Base-by-base conservation (phyloP, 495 filamentous ascomycete species). In the Aspergillus egyptiacus region DNA sequence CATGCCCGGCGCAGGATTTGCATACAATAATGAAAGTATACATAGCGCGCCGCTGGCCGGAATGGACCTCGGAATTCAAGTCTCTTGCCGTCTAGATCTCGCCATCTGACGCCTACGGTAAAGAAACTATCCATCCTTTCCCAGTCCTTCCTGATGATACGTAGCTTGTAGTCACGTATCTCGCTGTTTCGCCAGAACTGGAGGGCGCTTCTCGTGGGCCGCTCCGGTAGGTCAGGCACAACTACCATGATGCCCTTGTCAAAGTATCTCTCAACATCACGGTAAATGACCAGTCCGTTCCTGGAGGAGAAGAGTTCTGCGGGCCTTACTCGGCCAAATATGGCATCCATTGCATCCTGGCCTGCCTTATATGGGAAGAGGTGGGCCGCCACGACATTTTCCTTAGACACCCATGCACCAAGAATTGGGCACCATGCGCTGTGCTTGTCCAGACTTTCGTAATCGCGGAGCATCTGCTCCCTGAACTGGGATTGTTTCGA, bases 21-120 rank as follows among this genome's bases (percentile, higher is more conserved):
- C 6, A 47, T 17, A 28, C 57, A 60, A 27, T 63, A 63, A 33
- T 58, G 48, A 30, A 57, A 57, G 30, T 59, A 62, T n/a, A 60
- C 23, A 37, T 59, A 59, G n/a, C 51, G n/a, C 6, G 54, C 60
- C 14, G 50, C 38, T 13, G 54, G 60, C 13, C 60, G 48, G n/a
- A 51, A 56, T 6, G 17, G 18, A 2, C 9, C 50, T 28, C 31
- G 17, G 38, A 61, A 61, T 30, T 35, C 30, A 4, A 63, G 28
- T 17, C 27, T 44, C 13, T 35, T 35, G 10, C 43, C 39, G 23
- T 62, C 47, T 6, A 60, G 50, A 14, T 49, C 53, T 15, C 43
- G 19, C 48, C 53, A 59, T 13, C n/a, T n/a, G n/a, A n/a, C n/a
- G n/a, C n/a, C n/a, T n/a, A n/a, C n/a, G n/a, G n/a, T n/a, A n/a